Conservation (phyloP, 192 early-diverging fungal genomes). For the Coemansia sp. region DNA sequence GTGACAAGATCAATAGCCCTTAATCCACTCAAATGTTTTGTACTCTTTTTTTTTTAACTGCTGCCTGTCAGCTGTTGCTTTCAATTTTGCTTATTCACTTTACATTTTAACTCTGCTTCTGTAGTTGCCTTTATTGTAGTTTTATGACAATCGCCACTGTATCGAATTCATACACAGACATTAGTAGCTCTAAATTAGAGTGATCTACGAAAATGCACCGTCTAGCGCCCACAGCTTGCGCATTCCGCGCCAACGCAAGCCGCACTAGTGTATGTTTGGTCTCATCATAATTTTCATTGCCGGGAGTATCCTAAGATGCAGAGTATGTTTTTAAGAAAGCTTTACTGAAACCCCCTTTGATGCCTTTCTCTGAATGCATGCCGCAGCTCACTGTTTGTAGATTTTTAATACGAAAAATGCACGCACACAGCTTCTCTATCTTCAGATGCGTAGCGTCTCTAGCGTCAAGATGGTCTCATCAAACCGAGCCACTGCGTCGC, state of each 20-base stretch:
- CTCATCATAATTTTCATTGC: neutral
- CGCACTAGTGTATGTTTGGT: neutral
- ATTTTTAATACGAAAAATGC: neutral
- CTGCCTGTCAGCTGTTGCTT: neutral
- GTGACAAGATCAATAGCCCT: neutral
- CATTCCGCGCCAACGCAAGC: neutral
- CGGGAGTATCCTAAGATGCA: neutral
- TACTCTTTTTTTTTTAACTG: conserved; percentile 1
- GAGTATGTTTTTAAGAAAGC: neutral
- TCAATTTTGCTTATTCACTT: neutral
- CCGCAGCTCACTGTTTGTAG: neutral
- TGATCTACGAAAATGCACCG: conserved; percentile 2
- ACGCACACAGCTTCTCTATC: neutral
- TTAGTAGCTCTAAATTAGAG: neutral
- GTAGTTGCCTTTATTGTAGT: neutral
- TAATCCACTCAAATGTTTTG: neutral
- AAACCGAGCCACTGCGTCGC: neutral
- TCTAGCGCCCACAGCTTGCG: neutral
- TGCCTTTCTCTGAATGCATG: neutral
- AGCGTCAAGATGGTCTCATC: neutral
- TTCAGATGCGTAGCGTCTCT: neutral
- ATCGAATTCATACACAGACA: neutral
- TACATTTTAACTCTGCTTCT: neutral
- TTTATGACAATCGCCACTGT: neutral
- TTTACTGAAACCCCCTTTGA: neutral